Evolutionary conservation across 495 filamentous ascomycete species (phyloP), one percentile per base, ranked within the genome.

Genomic region (Tricharina praecox): DNA sequence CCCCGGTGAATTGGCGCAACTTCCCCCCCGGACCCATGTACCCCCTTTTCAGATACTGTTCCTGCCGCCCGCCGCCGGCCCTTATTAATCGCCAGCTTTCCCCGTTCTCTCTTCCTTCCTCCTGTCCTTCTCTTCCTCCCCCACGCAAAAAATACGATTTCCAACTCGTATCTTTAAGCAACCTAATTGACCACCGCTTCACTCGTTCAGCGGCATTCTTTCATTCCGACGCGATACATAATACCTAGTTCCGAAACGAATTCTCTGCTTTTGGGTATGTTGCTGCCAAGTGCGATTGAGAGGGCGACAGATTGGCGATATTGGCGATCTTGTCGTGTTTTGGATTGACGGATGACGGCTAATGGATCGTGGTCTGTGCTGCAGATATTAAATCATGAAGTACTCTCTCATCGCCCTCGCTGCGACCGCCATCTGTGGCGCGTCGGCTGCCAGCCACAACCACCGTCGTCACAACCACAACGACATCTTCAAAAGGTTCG

Each of bases 181-280:
- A 32, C 13, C 13, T 32, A 32, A 32, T 32, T 25, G 24, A 71
- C 60, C 61, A 61, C 84, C 82, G 84, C 84, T 88, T 87, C 84
- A 88, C 80, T 92, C 84, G 60, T 92, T 92, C 70, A 88, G 84
- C 84, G 82, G 84, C 82, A 79, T 69, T 88, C 82, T 67, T 85
- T 86, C 67, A 58, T 52, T 62, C 65, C 54, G 55, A 55, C 47
- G 44, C 51, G 46, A 49, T 45, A 42, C 54, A 56, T 51, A 43
- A 49, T 50, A 48, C 26, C 50, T 57, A 53, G 35, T 46, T 40
- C 15, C 11, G 35, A 35, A 24, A 45, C 37, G 24, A 46, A 28
- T 11, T 48, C 4, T 23, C 19, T 48, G 38, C 30, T n/a, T 30
- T 55, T 45, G 16, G 45, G 25, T 48, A 33, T 56, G 42, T 32